These are phyloP conservation scores for Fistulifera solaris DNA, from an alignment of 108 stramenopile genomes.

Conservation along the genomic window DNA sequence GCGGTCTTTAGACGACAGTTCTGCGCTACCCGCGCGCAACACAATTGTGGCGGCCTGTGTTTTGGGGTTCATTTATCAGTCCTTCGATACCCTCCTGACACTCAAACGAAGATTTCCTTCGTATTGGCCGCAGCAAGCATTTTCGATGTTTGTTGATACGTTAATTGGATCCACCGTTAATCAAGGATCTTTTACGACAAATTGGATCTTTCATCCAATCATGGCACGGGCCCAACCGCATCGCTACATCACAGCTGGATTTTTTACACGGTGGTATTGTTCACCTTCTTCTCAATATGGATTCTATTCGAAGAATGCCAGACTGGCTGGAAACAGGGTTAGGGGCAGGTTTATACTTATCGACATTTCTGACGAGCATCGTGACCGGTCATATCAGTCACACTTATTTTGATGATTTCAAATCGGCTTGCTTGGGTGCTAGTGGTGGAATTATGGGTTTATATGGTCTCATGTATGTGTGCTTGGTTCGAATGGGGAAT, in stretches of 20 bases:
- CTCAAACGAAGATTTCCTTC: slow-evolving; percentile 37
- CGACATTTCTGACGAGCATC: slow-evolving; percentile 50
- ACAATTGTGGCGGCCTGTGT: slow-evolving; percentile 30
- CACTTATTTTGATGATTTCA: not conserved
- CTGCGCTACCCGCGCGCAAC: not conserved
- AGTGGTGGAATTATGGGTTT: slow-evolving; percentile 71
- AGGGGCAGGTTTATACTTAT: slow-evolving; percentile 43
- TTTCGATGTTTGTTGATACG: slow-evolving; percentile 24
- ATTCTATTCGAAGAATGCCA: slow-evolving; percentile 34
- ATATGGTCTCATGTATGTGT: slow-evolving; percentile 60
- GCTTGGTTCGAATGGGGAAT: slow-evolving; percentile 53
- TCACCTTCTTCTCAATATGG: slow-evolving; percentile 55
- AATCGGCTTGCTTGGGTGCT: slow-evolving; percentile 39
- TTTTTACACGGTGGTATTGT: slow-evolving; percentile 60
- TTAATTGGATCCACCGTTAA: slow-evolving; percentile 17
- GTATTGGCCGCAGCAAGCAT: slow-evolving; percentile 32
- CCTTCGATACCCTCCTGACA: slow-evolving; percentile 35
- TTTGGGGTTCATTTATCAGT: slow-evolving; percentile 48
- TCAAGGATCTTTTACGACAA: slow-evolving; percentile 37
- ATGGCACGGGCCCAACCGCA: slow-evolving; percentile 44
- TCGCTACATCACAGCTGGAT: slow-evolving; percentile 64
- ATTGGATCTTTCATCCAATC: slow-evolving; percentile 40
- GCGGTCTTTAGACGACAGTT: not conserved
- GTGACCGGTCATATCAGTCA: slow-evolving; percentile 59
- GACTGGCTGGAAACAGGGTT: slow-evolving; percentile 53